Evolutionary conservation across 1,284 basidiomycete genomes (phyloP).

Genomic region (Tylopilus orsonianus): DNA sequence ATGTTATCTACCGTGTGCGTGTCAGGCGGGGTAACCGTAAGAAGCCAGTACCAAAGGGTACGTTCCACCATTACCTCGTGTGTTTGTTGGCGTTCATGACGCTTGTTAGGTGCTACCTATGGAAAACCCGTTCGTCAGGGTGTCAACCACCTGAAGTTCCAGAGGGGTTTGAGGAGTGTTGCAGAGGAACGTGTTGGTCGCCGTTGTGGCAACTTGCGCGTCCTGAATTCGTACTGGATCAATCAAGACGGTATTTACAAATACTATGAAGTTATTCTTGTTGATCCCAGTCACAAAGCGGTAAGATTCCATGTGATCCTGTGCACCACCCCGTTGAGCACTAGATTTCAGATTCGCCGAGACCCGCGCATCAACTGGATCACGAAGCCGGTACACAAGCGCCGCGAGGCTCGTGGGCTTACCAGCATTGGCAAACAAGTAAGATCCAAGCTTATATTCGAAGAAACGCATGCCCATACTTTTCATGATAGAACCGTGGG

Average conservation of each 20-base stretch:
- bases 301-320: constrained; percentile 47
- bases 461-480: background rate
- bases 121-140: constrained; percentile 99
- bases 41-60: constrained; percentile 97
- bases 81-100: constrained; percentile 7
- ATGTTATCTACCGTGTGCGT: constrained; percentile 96
- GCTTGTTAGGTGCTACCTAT: constrained; percentile 80
- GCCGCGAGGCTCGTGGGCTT: constrained; percentile 95
- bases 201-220: constrained; percentile 94
- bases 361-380: constrained; percentile 99
- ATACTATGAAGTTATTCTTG: constrained; percentile 98
- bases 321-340: constrained; percentile 3
- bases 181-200: constrained; percentile 99
- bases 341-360: constrained; percentile 71
- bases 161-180: constrained; percentile 88
- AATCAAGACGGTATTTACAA: constrained; percentile 99
- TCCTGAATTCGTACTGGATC: constrained; percentile 99
- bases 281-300: constrained; percentile 92
- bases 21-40: constrained; percentile 99
- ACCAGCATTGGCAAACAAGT: constrained; percentile 95
- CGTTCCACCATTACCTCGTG: constrained; percentile 18
- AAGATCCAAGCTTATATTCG: constrained; percentile 24
- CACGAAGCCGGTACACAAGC: constrained; percentile 97
- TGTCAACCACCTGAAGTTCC: constrained; percentile 99
- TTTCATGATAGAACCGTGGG: constrained; percentile 72